These are phyloP conservation scores for Beauveria brongniartii DNA, from an alignment of 2,329 filamentous ascomycete species.

Conservation along the genomic window DNA sequence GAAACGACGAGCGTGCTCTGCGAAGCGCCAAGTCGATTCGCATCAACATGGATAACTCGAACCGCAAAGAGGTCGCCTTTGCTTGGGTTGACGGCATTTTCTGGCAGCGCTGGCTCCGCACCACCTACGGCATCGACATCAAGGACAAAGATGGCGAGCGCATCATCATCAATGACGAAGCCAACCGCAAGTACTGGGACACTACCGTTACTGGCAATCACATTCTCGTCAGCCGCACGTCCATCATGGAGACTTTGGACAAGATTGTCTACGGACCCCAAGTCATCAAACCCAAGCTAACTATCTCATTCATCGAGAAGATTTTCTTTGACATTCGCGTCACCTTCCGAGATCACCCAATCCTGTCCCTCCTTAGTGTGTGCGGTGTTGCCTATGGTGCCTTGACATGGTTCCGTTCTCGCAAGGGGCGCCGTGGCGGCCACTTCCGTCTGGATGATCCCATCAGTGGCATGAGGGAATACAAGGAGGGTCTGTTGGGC, in stretches of 20 bases:
- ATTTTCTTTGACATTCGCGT: slow-evolving; percentile 59
- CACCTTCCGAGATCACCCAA: slow-evolving; percentile 51
- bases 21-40: slow-evolving; percentile 82
- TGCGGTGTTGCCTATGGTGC: slow-evolving; percentile 46
- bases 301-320: slow-evolving; percentile 63
- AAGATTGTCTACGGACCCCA: slow-evolving; percentile 62
- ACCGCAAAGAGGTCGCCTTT: slow-evolving; percentile 84
- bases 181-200: slow-evolving; percentile 96
- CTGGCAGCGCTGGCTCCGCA: slow-evolving; percentile 94
- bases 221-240: slow-evolving; percentile 82
- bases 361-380: slow-evolving; percentile 48
- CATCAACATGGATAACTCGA: slow-evolving; percentile 81
- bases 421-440: slow-evolving; percentile 45
- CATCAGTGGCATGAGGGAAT: slow-evolving; percentile 35
- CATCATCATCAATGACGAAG: slow-evolving; percentile 80
- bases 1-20: slow-evolving; percentile 79
- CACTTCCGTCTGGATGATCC: slow-evolving; percentile 57
- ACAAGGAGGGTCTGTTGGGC: slow-evolving; percentile 59
- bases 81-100: slow-evolving; percentile 97
- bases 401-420: slow-evolving; percentile 46
- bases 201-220: slow-evolving; percentile 79
- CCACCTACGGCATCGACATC: slow-evolving; percentile 89
- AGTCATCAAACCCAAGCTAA: slow-evolving; percentile 68
- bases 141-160: slow-evolving; percentile 78
- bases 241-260: slow-evolving; percentile 78